These are phyloP conservation scores for Xylaria curta DNA, from an alignment of 495 filamentous ascomycete species.

Conservation along the genomic window DNA sequence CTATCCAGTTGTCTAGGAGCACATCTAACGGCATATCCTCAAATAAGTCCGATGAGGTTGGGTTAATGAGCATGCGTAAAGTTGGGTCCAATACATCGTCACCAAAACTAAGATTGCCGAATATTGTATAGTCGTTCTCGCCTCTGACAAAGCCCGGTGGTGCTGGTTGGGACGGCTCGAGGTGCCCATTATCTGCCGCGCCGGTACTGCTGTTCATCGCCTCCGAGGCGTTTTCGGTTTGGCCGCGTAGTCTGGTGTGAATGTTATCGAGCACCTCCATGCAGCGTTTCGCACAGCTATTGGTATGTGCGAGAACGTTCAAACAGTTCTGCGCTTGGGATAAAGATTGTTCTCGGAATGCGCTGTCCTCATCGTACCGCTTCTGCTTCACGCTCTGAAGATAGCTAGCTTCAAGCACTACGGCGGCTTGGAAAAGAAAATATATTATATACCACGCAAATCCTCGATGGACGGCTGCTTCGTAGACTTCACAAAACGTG, in stretches of 20 bases:
- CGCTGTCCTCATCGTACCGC: neutral
- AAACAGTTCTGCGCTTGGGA: slow-evolving; percentile 2
- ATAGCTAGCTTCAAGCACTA: slow-evolving; percentile 1
- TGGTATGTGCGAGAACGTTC: slow-evolving; percentile 21
- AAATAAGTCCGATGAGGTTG: neutral
- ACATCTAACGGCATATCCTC: slow-evolving; percentile 7
- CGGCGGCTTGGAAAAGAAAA: neutral
- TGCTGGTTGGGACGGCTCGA: neutral
- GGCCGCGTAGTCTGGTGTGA: slow-evolving; percentile 7
- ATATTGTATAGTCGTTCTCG: neutral
- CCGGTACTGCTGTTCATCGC: neutral
- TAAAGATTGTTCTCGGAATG: neutral
- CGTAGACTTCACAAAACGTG: neutral
- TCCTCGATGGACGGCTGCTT: neutral
- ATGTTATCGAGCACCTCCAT: slow-evolving; percentile 31
- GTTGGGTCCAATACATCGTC: slow-evolving; percentile 2
- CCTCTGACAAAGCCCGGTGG: neutral
- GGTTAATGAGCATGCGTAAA: slow-evolving; percentile 12
- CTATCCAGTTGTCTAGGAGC: slow-evolving; percentile 14
- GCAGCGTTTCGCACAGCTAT: slow-evolving; percentile 27
- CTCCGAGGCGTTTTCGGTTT: neutral
- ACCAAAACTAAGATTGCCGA: neutral
- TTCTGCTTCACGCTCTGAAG: slow-evolving; percentile 6
- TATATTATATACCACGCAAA: neutral
- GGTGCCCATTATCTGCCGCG: neutral